Conservation (phyloP, 495 filamentous ascomycete species). For the Immersiella caudata region DNA sequence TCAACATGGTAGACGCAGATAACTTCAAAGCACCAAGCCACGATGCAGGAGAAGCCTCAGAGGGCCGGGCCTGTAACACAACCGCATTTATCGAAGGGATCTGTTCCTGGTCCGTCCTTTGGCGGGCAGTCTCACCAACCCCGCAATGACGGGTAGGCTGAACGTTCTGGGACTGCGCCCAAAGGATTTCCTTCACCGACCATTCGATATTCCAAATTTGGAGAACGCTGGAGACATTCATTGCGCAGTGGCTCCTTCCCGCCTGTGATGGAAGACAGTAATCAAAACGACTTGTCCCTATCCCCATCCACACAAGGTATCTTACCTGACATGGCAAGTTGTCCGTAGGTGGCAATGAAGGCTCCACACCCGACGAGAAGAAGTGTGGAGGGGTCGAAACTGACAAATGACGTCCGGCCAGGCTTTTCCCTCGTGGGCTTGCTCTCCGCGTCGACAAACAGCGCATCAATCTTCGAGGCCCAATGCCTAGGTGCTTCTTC, state of each 20-base stretch:
- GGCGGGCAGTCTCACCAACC: neutral
- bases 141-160: neutral
- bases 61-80: neutral
- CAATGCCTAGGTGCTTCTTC: neutral
- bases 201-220: slow-evolving; percentile 1
- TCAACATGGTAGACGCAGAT: neutral
- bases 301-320: neutral
- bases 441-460: neutral
- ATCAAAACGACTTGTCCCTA: neutral
- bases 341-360: neutral
- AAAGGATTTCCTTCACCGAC: neutral
- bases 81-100: neutral
- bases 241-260: neutral
- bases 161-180: neutral
- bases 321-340: neutral
- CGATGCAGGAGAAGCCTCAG: neutral
- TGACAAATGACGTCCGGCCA: neutral
- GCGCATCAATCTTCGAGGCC: neutral
- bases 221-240: neutral
- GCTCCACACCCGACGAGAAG: neutral
- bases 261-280: neutral
- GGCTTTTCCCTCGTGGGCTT: neutral
- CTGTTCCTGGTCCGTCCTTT: neutral
- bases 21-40: neutral
- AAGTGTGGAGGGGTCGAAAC: neutral